Conservation (phyloP, 129 eudicot species). For the Artemisia tridentata region DNA sequence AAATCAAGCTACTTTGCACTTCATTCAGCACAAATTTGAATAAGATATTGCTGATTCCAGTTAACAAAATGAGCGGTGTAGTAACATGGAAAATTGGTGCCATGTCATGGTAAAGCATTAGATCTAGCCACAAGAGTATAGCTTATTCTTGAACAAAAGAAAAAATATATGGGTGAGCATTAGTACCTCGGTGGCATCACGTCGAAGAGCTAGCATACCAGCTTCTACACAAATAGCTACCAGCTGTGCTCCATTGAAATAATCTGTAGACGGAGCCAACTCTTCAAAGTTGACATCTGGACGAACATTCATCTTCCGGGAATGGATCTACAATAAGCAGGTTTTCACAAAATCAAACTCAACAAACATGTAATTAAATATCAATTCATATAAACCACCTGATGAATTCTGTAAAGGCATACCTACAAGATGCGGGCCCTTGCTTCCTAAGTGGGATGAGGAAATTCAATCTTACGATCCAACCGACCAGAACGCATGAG, state of each 20-base stretch:
- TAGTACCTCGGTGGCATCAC: no score
- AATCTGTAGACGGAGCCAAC: constrained; percentile 94
- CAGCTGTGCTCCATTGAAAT: constrained; percentile 94
- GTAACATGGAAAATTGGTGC: background rate
- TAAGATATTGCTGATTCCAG: background rate
- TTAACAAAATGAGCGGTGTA: background rate
- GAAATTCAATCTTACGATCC: no score
- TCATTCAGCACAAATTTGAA: background rate
- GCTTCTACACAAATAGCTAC: constrained; percentile 99
- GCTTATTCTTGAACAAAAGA: no score
- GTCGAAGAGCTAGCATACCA: constrained; percentile 94
- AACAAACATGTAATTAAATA: background rate
- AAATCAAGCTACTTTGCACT: no score
- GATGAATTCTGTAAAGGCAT: constrained; percentile 4
- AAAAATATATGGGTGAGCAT: no score
- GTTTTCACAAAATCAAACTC: background rate
- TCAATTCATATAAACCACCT: background rate
- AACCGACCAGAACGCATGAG: no score
- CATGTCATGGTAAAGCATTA: no score
- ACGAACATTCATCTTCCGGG: no score
- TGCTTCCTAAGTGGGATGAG: no score
- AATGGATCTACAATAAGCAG: constrained; percentile 87
- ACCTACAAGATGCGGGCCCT: no score
- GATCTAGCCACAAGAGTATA: background rate
- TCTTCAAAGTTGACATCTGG: constrained; percentile 97